Percentiles rank a stretch among this genome's conserved stretches.
phyloP scores from a whole-genome alignment of 2,329 filamentous ascomycete species.

The Cytospora piceicola region DNA sequence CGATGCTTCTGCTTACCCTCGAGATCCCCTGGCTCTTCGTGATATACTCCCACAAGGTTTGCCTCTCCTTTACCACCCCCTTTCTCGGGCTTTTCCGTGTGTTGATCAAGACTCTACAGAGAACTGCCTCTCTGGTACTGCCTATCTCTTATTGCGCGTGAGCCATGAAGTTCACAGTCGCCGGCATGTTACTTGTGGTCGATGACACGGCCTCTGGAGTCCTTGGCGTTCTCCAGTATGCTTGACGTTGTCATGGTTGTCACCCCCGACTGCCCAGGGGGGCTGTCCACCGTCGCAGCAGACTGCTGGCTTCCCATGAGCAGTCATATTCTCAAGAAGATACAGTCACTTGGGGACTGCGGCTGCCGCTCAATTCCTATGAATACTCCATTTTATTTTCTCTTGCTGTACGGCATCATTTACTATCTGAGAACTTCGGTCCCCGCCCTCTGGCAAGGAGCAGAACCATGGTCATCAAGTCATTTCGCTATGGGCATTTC shows the following conservation, averaged over 20 bases:
- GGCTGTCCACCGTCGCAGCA: neutral
- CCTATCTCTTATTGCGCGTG: neutral
- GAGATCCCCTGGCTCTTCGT: neutral
- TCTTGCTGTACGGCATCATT: neutral
- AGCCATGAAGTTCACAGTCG: neutral
- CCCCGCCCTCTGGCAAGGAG: constrained; percentile 13
- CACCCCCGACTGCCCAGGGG: no score
- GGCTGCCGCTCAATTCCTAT: neutral
- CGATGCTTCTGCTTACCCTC: neutral
- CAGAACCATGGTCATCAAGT: neutral
- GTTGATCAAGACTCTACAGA: neutral
- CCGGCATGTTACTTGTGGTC: neutral
- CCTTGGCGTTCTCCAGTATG: neutral
- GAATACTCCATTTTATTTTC: constrained; percentile 6
- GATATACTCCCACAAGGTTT: neutral
- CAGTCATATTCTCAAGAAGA: neutral
- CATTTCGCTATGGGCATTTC: constrained; percentile 2
- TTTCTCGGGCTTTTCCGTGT: neutral
- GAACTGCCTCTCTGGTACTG: neutral
- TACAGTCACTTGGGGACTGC: neutral
- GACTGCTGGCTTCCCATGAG: neutral
- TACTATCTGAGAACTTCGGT: neutral
- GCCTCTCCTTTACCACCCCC: neutral
- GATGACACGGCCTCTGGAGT: neutral
- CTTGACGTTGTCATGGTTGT: neutral